Base-by-base conservation (phyloP, 306 rosid species). In the Trichosanthes cucumerina region DNA sequence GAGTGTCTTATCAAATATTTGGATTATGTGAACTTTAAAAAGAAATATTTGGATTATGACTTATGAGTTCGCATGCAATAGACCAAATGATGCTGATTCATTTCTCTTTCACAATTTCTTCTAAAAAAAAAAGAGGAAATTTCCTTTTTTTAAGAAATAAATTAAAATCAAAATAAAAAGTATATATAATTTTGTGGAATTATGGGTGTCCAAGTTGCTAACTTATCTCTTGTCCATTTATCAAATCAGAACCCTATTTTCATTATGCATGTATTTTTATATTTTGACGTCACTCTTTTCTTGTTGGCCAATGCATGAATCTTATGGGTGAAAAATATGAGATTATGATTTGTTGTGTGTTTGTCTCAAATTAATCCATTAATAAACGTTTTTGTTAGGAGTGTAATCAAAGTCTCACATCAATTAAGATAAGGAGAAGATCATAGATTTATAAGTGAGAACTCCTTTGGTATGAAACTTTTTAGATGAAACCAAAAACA, bases 31-130 rank as follows among this genome's bases (percentile, higher is more conserved):
- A 54, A 19, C 59, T 53, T 53, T 53, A 5, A 0, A 16, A 1
- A 49, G 2, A 31, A 26, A 5, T 13, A 64, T 64, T 16, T 64
- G 46, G 77, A 72, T 26, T 72, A 28, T 72, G 77, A 72, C 59
- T 46, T 66, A 5, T 66, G 74, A 66, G 52, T 66, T 49, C 57
- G 59, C 77, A 72, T 72, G 77, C 77, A 47, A 31, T 47, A 72
- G 18, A 47, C 77, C 77, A 24, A 72, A 71, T 71, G 76, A 71
- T 71, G 54, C 54, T 0, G 10, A 44, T 38, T 23, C n/a, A 44
- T 69, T 72, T 47, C 77, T 31, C n/a, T 43, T 41, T 43, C 56
- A 70, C 21, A 70, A 6, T 64, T 33, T 60, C 11, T 18, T 63
- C 9, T 12, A 0, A 12, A 60, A 60, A 54, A 19, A 12, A 60